A percentile compares a stretch with the other conserved stretches of the same genome.
These are phyloP conservation scores for Mortierella sp. DNA, from an alignment of 371 early-diverging fungal genomes.

Conservation along the genomic window DNA sequence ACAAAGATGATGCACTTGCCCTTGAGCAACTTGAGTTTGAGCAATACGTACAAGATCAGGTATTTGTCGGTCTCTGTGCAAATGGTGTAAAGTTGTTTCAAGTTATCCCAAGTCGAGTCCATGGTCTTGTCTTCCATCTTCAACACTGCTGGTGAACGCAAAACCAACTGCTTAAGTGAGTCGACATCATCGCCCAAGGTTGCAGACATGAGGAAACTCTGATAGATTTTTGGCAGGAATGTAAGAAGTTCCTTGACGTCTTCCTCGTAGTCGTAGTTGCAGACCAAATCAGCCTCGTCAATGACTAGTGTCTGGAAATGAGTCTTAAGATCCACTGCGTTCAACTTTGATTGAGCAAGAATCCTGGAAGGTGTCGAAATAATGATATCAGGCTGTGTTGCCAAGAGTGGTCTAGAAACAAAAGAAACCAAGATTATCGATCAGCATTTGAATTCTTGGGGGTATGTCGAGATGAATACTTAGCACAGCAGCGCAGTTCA, in stretches of 20 bases:
- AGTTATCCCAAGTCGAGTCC: constrained; percentile 67
- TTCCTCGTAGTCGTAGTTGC: constrained; percentile 93
- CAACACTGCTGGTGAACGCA: constrained; percentile 87
- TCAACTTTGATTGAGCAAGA: constrained; percentile 76
- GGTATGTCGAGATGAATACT: background rate
- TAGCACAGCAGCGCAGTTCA: background rate
- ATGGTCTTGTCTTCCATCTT: constrained; percentile 81
- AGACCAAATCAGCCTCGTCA: constrained; percentile 95
- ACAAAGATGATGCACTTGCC: constrained; percentile 96
- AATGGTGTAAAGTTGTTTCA: constrained; percentile 55
- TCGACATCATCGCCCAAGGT: constrained; percentile 90
- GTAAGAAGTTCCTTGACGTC: constrained; percentile 80
- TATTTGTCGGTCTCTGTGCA: constrained; percentile 92
- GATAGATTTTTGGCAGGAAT: constrained; percentile 86
- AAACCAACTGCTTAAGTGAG: constrained; percentile 82
- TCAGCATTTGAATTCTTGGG: background rate
- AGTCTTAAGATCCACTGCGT: constrained; percentile 69
- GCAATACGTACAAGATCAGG: constrained; percentile 87
- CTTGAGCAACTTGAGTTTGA: constrained; percentile 89
- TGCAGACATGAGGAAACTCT: constrained; percentile 92
- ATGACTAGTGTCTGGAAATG: constrained; percentile 88
- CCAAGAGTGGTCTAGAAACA: constrained; percentile 78
- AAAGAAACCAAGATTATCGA: too few relatives aligned
- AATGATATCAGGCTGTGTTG: constrained; percentile 87
- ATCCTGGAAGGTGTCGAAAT: constrained; percentile 88